Percentiles rank a stretch among this genome's conserved stretches.
These are phyloP conservation scores for Microcyclosporella mali DNA, from an alignment of 2,329 filamentous ascomycete species.

Conservation along the genomic window DNA sequence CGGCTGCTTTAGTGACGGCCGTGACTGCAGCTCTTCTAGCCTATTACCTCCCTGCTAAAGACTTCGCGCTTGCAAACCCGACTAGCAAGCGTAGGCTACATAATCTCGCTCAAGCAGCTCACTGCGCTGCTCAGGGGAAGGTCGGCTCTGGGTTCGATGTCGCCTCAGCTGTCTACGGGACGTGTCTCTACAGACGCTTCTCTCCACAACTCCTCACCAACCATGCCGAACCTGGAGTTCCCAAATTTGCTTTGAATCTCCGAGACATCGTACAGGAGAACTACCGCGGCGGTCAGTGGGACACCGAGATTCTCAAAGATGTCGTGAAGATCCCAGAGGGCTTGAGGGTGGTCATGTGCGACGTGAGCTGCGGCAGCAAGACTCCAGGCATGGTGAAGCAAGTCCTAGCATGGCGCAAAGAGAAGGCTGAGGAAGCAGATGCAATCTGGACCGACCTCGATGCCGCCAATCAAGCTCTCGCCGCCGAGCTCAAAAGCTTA, in stretches of 20 bases:
- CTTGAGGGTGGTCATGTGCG: constrained; percentile 80
- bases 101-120: constrained; percentile 87
- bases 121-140: constrained; percentile 95
- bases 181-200: constrained; percentile 87
- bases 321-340: constrained; percentile 65
- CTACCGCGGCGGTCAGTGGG: constrained; percentile 55
- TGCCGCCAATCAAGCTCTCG: constrained; percentile 64
- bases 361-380: constrained; percentile 89
- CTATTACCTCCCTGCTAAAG: constrained; percentile 59
- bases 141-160: constrained; percentile 95
- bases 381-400: constrained; percentile 95
- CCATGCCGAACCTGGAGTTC: constrained; percentile 60
- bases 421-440: constrained; percentile 58
- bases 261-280: constrained; percentile 59
- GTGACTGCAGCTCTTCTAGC: constrained; percentile 69
- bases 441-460: constrained; percentile 72
- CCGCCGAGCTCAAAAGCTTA: constrained; percentile 53
- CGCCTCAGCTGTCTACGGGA: constrained; percentile 85
- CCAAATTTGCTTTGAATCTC: constrained; percentile 62
- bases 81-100: constrained; percentile 61
- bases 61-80: constrained; percentile 53
- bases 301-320: constrained; percentile 67
- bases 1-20: constrained; percentile 85
- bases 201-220: constrained; percentile 65
- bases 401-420: constrained; percentile 73